Evolutionary conservation across 306 rosid genomes (phyloP).

Genomic region (Lupinus albus): DNA sequence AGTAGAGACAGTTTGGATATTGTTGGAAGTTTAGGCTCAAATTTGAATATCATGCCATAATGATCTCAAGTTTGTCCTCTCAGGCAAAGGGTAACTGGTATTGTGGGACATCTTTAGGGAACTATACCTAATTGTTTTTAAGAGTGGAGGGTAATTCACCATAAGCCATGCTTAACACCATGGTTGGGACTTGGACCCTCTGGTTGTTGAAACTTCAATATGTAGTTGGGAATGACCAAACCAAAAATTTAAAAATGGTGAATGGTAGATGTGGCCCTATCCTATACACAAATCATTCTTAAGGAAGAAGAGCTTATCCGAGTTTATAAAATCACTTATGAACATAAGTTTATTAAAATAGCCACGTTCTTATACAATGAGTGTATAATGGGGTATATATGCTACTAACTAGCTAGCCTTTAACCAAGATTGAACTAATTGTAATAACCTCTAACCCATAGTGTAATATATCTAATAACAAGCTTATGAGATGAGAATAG

Average conservation of each 20-base stretch:
- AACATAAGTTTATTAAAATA: too few relatives aligned
- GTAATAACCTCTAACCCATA: too few relatives aligned
- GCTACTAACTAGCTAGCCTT: too few relatives aligned
- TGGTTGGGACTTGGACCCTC: neutral
- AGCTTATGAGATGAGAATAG: too few relatives aligned
- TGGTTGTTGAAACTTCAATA: constrained; percentile 27
- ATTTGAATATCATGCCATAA: neutral
- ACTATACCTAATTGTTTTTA: neutral
- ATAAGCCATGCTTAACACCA: constrained; percentile 33
- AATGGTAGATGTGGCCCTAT: constrained; percentile 26
- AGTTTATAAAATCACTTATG: too few relatives aligned
- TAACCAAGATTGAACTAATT: too few relatives aligned
- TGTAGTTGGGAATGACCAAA: constrained; percentile 23
- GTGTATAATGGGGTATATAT: too few relatives aligned
- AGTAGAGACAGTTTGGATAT: constrained; percentile 11
- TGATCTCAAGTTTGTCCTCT: constrained; percentile 16
- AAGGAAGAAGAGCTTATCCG: too few relatives aligned
- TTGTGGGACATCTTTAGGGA: constrained; percentile 21
- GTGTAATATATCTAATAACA: too few relatives aligned
- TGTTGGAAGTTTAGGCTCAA: constrained; percentile 23
- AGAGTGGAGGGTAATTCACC: constrained; percentile 16
- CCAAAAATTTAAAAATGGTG: constrained; percentile 6
- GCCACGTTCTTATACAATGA: too few relatives aligned
- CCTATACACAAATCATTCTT: too few relatives aligned
- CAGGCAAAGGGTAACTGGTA: constrained; percentile 31